Percentiles rank a stretch among this genome's conserved stretches.
These are phyloP conservation scores for Rubia yunnanensis DNA, from an alignment of 257 asterid species.

Conservation along the genomic window DNA sequence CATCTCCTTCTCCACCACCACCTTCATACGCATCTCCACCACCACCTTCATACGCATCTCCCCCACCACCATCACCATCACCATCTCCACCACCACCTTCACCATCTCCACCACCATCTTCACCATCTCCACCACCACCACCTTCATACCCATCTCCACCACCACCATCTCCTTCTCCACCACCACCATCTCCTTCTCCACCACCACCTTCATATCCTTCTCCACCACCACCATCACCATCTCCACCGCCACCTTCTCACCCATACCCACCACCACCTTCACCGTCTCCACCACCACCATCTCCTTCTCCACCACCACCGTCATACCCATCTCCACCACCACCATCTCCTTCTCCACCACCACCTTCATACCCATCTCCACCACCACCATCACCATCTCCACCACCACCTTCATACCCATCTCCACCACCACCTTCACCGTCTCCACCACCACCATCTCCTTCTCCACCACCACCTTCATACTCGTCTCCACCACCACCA, in stretches of 20 bases:
- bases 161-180: neutral
- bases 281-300: neutral
- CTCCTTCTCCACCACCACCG: neutral
- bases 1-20: constrained; percentile 2
- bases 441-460: neutral
- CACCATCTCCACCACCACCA: too few relatives aligned
- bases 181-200: neutral
- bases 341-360: neutral
- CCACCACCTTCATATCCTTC: neutral
- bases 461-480: too few relatives aligned
- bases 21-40: constrained; percentile 5
- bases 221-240: neutral
- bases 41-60: neutral
- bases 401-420: too few relatives aligned
- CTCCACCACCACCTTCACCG: too few relatives aligned
- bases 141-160: too few relatives aligned
- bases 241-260: too few relatives aligned
- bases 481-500: neutral
- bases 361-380: neutral
- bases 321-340: neutral
- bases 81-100: neutral
- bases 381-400: too few relatives aligned
- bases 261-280: neutral
- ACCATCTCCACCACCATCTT: neutral
- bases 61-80: too few relatives aligned